phyloP scores from a whole-genome alignment of 495 filamentous ascomycete species.

The Corynascus novoguineensis region DNA sequence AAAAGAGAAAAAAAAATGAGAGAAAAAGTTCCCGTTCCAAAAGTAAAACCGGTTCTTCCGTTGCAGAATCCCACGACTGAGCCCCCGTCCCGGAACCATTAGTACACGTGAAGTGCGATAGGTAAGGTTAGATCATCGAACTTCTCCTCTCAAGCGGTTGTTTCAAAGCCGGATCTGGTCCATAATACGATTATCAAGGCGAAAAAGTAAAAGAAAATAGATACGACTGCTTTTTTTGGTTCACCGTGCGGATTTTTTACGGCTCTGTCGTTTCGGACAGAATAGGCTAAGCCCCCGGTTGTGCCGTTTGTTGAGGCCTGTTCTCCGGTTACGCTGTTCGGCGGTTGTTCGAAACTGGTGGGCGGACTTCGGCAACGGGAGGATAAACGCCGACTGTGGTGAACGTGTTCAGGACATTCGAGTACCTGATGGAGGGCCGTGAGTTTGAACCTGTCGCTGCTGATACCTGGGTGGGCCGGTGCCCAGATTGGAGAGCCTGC shows the following conservation, averaged over 20 bases:
- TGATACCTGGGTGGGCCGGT: not conserved
- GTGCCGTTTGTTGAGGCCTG: constrained; percentile 2
- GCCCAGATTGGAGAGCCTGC: constrained; percentile 29
- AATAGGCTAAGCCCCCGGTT: not conserved
- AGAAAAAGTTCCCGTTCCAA: not conserved
- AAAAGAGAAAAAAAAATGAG: too few species aligned
- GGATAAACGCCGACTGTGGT: constrained; percentile 6
- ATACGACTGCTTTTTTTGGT: too few species aligned
- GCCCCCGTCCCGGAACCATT: not conserved
- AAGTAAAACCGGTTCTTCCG: not conserved
- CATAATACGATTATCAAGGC: constrained; percentile 11
- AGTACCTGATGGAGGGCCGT: constrained; percentile 10
- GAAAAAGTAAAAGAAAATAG: too few species aligned
- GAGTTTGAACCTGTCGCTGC: constrained; percentile 6
- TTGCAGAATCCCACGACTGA: not conserved
- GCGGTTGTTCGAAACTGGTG: not conserved
- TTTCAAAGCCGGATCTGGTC: constrained; percentile 10
- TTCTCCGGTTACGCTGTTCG: not conserved
- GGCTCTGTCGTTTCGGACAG: not conserved
- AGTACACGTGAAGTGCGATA: not conserved
- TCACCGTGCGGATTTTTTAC: not conserved
- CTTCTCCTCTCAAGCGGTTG: not conserved
- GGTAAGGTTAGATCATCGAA: not conserved
- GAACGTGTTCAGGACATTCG: constrained; percentile 8
- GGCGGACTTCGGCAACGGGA: not conserved